A percentile compares a stretch with the other conserved stretches of the same genome.
Evolutionary conservation across 768 basidiomycete genomes (phyloP).

Genomic region (Trametopsis cervina): DNA sequence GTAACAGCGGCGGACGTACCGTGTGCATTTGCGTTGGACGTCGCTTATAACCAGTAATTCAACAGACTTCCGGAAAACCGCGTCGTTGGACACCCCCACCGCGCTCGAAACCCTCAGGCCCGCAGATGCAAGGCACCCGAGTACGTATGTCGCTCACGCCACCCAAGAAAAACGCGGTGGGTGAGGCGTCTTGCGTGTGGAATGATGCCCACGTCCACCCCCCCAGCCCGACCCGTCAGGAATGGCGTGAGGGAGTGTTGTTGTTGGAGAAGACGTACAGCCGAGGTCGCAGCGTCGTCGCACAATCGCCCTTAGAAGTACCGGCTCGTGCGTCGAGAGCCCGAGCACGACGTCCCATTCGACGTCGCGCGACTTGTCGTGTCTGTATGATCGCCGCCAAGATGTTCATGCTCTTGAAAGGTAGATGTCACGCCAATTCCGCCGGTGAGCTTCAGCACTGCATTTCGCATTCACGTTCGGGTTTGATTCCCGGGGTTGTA

Average conservation of each 20-base stretch:
- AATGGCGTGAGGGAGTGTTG: too few relatives aligned
- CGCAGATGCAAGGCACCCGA: conserved; percentile 41
- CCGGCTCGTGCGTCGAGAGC: conserved; percentile 47
- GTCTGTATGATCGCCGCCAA: conserved; percentile 23
- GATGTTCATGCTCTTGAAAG: conserved; percentile 57
- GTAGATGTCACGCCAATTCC: conserved; percentile 66
- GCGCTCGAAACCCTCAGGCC: conserved; percentile 40
- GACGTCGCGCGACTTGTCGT: conserved; percentile 8
- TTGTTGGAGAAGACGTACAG: conserved; percentile 38
- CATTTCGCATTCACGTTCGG: too few relatives aligned
- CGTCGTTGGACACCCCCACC: conserved; percentile 26
- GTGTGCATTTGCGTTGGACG: too few relatives aligned
- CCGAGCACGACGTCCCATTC: conserved; percentile 36
- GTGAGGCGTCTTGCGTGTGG: conserved; percentile 20
- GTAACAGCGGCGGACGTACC: too few relatives aligned
- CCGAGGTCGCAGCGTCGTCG: conserved; percentile 19
- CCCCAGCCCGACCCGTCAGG: neutral
- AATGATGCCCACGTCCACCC: conserved; percentile 3
- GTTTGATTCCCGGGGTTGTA: too few relatives aligned
- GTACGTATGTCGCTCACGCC: conserved; percentile 9
- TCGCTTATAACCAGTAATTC: too few relatives aligned
- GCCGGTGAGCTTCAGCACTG: too few relatives aligned
- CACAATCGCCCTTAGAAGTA: conserved; percentile 8
- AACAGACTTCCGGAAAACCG: too few relatives aligned
- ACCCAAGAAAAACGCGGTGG: conserved; percentile 8